A percentile compares a stretch with the other conserved stretches of the same genome.
Evolutionary conservation across 2,329 filamentous ascomycete genomes (phyloP).

Genomic region (Penicillium sp.): DNA sequence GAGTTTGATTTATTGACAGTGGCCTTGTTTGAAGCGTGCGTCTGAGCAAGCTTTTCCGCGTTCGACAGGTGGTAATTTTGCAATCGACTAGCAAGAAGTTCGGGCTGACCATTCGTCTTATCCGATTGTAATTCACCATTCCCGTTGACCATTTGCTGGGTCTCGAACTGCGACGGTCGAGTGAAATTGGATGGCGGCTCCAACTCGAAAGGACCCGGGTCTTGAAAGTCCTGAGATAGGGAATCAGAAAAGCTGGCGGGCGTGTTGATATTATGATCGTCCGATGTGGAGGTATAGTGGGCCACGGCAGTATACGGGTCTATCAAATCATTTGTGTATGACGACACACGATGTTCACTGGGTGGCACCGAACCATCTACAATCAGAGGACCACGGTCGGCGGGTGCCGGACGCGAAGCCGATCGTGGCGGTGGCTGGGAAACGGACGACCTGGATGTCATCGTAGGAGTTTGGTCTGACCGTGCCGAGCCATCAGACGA

Average conservation of each 20-base stretch:
- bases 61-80: slow-evolving; percentile 42
- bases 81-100: slow-evolving; percentile 38
- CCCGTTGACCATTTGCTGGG: slow-evolving; percentile 15
- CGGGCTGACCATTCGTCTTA: slow-evolving; percentile 28
- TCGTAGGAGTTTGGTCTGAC: slow-evolving; percentile 25
- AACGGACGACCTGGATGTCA: slow-evolving; percentile 19
- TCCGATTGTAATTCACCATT: slow-evolving; percentile 18
- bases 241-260: slow-evolving; percentile 41
- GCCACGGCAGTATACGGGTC: slow-evolving; percentile 39
- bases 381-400: slow-evolving; percentile 45
- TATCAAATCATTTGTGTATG: slow-evolving; percentile 34
- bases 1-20: slow-evolving; percentile 23
- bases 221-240: slow-evolving; percentile 40
- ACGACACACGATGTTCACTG: slow-evolving; percentile 36
- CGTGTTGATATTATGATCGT: slow-evolving; percentile 39
- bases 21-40: slow-evolving; percentile 25
- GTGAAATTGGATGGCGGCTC: slow-evolving; percentile 31
- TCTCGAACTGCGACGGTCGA: slow-evolving; percentile 26
- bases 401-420: slow-evolving; percentile 28
- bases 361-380: slow-evolving; percentile 49
- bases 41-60: slow-evolving; percentile 20
- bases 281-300: slow-evolving; percentile 44
- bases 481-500: slow-evolving; percentile 26
- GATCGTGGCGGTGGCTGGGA: slow-evolving; percentile 22
- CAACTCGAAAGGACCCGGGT: slow-evolving; percentile 37